Evolutionary conservation across 2,329 filamentous ascomycete species (phyloP).

Genomic region (Phaeophleospora eucalypticola): DNA sequence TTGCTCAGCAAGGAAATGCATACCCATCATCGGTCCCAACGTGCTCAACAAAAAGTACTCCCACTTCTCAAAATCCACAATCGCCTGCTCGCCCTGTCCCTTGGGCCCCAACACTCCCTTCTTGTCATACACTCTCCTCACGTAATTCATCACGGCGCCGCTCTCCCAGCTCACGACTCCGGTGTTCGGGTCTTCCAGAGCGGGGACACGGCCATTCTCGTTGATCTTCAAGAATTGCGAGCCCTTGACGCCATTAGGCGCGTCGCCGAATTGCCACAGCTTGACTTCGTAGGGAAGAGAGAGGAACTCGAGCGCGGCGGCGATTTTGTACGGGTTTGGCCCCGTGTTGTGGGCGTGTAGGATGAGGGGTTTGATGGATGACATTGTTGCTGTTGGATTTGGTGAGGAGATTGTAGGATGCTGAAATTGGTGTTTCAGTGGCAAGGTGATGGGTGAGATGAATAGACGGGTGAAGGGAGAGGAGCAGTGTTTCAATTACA

Average conservation of each 20-base stretch:
- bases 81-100: constrained; percentile 36
- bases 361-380: constrained; percentile 34
- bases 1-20: no score
- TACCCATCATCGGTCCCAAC: constrained; percentile 41
- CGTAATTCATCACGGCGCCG: constrained; percentile 49
- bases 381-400: constrained; percentile 12
- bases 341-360: constrained; percentile 41
- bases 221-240: constrained; percentile 40
- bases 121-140: constrained; percentile 43
- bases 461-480: no score
- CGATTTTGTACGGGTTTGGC: constrained; percentile 45
- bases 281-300: constrained; percentile 40
- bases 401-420: background rate
- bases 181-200: constrained; percentile 45
- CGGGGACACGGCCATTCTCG: constrained; percentile 43
- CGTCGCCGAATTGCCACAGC: constrained; percentile 41
- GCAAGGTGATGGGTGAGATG: no score
- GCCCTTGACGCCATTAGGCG: constrained; percentile 38
- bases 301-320: constrained; percentile 40
- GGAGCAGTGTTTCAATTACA: background rate
- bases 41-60: constrained; percentile 42
- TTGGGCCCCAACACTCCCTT: constrained; percentile 37
- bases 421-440: no score
- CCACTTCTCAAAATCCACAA: constrained; percentile 46
- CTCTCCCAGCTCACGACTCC: constrained; percentile 48